phyloP scores from a whole-genome alignment of 176 grass and related monocot genomes.

The Carex myosuroides region DNA sequence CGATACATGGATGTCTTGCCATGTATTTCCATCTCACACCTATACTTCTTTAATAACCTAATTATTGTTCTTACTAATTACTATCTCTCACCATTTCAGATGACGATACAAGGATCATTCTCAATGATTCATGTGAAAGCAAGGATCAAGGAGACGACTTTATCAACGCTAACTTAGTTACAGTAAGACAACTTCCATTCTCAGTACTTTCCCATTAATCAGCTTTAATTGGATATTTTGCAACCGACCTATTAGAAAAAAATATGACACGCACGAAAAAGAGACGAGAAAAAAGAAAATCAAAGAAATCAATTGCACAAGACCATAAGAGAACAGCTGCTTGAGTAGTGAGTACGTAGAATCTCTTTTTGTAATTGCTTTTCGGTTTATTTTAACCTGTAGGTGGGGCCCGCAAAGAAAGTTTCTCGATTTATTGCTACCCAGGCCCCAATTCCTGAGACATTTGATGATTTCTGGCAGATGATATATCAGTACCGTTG shows the following conservation, averaged over 20 bases:
- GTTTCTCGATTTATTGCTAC: conserved; percentile 69
- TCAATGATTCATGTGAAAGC: conserved; percentile 23
- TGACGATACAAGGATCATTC: conserved; percentile 43
- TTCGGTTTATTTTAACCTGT: not conserved
- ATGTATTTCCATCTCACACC: conserved; percentile 42
- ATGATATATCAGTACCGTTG: conserved; percentile 77
- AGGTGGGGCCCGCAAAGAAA: conserved; percentile 14
- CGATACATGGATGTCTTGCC: conserved; percentile 81
- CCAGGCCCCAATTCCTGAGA: conserved; percentile 68
- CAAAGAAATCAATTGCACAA: not conserved
- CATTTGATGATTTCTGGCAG: conserved; percentile 82
- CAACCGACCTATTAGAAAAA: not conserved
- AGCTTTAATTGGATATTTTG: not conserved
- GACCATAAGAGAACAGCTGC: not conserved
- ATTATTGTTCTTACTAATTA: conserved; percentile 11
- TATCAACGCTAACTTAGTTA: conserved; percentile 86
- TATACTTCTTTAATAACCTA: conserved; percentile 1
- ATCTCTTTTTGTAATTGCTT: not conserved
- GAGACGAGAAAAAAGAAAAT: not conserved
- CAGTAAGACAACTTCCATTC: conserved; percentile 28
- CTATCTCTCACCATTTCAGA: conserved; percentile 28
- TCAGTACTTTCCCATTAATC: not conserved
- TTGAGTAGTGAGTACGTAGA: not conserved
- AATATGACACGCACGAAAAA: not conserved
- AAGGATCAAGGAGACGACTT: conserved; percentile 35